A percentile compares a stretch with the other conserved stretches of the same genome.
Conservation (phyloP, 179 eudicot genomes). For the Drosera spatulata region DNA sequence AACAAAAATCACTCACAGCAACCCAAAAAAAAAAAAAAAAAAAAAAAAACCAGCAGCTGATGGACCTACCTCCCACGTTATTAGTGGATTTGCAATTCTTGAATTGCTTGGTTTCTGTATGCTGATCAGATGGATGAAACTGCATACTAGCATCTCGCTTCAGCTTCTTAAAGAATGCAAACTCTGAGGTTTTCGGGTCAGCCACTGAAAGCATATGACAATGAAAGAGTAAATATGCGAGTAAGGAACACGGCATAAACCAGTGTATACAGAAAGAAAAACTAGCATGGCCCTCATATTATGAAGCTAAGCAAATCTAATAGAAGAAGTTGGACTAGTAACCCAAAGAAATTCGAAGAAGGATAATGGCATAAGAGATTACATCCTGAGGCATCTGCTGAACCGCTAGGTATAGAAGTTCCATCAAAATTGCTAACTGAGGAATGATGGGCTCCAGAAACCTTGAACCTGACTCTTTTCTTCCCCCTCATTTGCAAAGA, state of each 20-base stretch:
- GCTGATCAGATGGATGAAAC: conserved; percentile 7
- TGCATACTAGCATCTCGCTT: conserved; percentile 30
- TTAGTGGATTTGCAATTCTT: conserved; percentile 15
- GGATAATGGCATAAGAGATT: conserved; percentile 1
- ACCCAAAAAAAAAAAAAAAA: too few species aligned
- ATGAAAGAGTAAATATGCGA: neutral
- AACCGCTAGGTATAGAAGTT: conserved; percentile 10
- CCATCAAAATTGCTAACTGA: conserved; percentile 7
- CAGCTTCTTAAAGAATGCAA: conserved; percentile 57
- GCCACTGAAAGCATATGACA: conserved; percentile 19
- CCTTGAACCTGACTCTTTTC: conserved; percentile 33
- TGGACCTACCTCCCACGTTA: conserved; percentile 22
- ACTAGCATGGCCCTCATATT: neutral
- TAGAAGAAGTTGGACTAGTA: neutral
- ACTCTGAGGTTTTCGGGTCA: conserved; percentile 75
- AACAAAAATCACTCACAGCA: neutral
- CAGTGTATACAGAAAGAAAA: neutral
- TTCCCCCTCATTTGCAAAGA: conserved; percentile 14
- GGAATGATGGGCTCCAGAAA: conserved; percentile 13
- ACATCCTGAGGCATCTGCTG: conserved; percentile 18
- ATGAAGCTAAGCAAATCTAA: neutral
- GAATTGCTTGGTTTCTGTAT: conserved; percentile 12
- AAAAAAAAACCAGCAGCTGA: neutral
- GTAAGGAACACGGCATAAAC: neutral
- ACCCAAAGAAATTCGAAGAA: conserved; percentile 1